These are phyloP conservation scores for Zalaria sp. DNA, from an alignment of 2,329 filamentous ascomycete genomes.

Conservation along the genomic window DNA sequence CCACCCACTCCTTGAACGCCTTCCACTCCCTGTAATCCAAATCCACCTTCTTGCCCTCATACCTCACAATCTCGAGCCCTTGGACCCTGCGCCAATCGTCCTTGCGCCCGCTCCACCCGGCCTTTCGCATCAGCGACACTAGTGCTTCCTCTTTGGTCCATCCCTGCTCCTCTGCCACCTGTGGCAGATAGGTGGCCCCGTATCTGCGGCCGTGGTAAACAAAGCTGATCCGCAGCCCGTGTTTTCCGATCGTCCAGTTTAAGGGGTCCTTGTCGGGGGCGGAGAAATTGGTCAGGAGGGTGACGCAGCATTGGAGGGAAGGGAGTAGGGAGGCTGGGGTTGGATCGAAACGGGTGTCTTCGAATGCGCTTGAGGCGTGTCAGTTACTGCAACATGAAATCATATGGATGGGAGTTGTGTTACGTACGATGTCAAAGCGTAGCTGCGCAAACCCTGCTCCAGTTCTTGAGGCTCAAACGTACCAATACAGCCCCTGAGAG, in stretches of 20 bases:
- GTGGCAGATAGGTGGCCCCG: conserved; percentile 81
- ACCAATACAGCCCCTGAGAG: conserved; percentile 85
- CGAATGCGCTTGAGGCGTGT: conserved; percentile 37
- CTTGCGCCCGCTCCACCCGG: conserved; percentile 63
- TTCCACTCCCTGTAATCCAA: conserved; percentile 61
- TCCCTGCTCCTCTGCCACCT: conserved; percentile 82
- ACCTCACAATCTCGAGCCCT: conserved; percentile 64
- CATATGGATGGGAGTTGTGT: background rate
- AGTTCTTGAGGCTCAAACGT: conserved; percentile 75
- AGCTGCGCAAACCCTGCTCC: conserved; percentile 57
- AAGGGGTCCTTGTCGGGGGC: conserved; percentile 48
- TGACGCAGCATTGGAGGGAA: conserved; percentile 62
- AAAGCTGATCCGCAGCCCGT: conserved; percentile 82
- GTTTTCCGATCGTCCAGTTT: conserved; percentile 76
- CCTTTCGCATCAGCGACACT: conserved; percentile 83
- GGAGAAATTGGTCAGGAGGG: conserved; percentile 49
- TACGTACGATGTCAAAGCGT: conserved; percentile 64
- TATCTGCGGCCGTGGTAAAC: conserved; percentile 57
- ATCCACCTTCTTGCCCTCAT: conserved; percentile 69
- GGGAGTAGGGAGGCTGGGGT: conserved; percentile 53
- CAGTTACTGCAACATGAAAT: conserved; percentile 6
- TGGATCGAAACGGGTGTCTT: conserved; percentile 47
- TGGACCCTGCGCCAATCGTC: conserved; percentile 60
- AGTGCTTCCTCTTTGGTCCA: conserved; percentile 92
- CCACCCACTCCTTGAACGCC: conserved; percentile 64